Conservation (phyloP, 805 yeast species). For the Teunomyces lycoperdinae region DNA sequence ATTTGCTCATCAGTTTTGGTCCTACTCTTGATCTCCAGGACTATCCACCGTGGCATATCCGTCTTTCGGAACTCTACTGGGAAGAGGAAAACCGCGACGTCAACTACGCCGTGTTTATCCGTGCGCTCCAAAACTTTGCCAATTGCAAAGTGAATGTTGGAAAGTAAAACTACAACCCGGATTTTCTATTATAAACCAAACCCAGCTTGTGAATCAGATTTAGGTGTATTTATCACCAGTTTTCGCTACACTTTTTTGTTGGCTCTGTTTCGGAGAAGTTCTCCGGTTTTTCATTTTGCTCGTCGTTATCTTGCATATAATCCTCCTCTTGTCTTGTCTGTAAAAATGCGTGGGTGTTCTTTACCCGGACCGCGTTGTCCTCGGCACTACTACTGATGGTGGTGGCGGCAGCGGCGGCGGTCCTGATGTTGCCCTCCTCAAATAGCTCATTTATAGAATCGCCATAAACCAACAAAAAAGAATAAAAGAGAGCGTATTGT, state of each 20-base stretch:
- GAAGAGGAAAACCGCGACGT: constrained; percentile 82
- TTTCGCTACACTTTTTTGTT: not conserved
- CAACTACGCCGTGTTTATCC: constrained; percentile 75
- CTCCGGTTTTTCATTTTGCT: too few relatives aligned
- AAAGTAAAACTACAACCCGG: constrained; percentile 40
- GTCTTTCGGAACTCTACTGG: constrained; percentile 88
- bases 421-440: too few relatives aligned
- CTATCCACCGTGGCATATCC: constrained; percentile 96
- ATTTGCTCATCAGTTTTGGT: constrained; percentile 76
- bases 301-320: not conserved
- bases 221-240: not conserved
- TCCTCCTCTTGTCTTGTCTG: too few relatives aligned
- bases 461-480: too few relatives aligned
- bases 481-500: too few relatives aligned
- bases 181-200: not conserved
- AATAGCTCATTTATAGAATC: too few relatives aligned
- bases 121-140: constrained; percentile 74
- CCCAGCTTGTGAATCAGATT: too few relatives aligned
- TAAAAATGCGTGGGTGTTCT: not conserved
- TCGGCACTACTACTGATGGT: not conserved
- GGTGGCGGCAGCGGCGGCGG: not conserved
- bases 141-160: constrained; percentile 88
- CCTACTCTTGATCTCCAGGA: constrained; percentile 90
- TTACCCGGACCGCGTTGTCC: constrained; percentile 3
- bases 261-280: not conserved